A percentile compares a stretch with the other conserved stretches of the same genome.
These are phyloP conservation scores for Ceratocystis lukuohia DNA, from an alignment of 2,329 filamentous ascomycete species.

Conservation along the genomic window DNA sequence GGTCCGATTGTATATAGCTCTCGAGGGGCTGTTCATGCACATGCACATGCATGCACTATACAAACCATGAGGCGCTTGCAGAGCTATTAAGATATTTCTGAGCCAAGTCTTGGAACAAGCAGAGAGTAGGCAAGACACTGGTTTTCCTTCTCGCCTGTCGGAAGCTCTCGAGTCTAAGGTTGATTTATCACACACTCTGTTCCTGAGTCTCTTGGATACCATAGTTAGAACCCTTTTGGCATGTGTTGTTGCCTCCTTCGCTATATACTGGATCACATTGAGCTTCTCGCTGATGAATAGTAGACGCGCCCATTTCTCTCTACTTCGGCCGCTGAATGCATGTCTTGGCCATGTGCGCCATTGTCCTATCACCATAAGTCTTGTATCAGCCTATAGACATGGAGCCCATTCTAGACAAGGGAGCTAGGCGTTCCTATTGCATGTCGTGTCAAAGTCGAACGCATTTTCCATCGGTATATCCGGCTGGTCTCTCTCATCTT, in stretches of 20 bases:
- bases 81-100: neutral
- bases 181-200: neutral
- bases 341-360: conserved; percentile 3
- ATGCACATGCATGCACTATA: neutral
- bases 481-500: neutral
- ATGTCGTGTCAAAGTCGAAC: neutral
- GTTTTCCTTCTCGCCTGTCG: neutral
- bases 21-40: neutral
- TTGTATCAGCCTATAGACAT: neutral
- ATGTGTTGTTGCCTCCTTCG: neutral
- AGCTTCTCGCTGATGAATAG: neutral
- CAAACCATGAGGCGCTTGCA: neutral
- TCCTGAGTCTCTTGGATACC: neutral
- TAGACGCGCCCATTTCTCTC: neutral
- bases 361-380: neutral
- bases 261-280: neutral
- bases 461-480: neutral
- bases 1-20: neutral
- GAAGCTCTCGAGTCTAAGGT: neutral
- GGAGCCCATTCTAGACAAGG: neutral
- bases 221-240: neutral
- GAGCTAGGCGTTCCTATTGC: neutral
- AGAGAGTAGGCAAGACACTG: neutral
- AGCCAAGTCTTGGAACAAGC: neutral
- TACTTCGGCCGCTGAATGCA: neutral